Evolutionary conservation across 192 early-diverging fungal genomes (phyloP).

Genomic region (Linnemannia elongata): DNA sequence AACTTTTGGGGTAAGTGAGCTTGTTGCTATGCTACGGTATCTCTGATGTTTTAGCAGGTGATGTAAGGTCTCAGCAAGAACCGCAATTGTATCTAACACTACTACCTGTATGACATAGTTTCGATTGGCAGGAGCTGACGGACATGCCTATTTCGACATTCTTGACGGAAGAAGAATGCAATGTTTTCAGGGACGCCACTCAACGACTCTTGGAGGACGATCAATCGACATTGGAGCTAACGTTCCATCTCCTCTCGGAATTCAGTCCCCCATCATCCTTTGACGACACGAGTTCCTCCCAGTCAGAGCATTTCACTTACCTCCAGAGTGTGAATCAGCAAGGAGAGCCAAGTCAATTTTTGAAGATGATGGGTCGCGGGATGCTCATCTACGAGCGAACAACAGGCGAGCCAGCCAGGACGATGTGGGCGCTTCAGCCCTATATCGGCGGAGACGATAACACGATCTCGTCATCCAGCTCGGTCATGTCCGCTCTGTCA

Average conservation of each 20-base stretch:
- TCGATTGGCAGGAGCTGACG: constrained; percentile 60
- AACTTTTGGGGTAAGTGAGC: constrained; percentile 76
- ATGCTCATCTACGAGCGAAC: constrained; percentile 84
- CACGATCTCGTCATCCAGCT: constrained; percentile 19
- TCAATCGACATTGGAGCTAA: constrained; percentile 75
- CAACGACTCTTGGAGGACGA: constrained; percentile 68
- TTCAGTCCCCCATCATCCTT: constrained; percentile 47
- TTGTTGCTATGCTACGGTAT: not conserved
- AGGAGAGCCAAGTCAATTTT: constrained; percentile 36
- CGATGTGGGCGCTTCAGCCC: constrained; percentile 86
- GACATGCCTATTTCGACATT: constrained; percentile 66
- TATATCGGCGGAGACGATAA: constrained; percentile 34
- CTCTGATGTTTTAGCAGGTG: not conserved
- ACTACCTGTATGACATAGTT: constrained; percentile 47
- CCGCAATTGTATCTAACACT: not conserved
- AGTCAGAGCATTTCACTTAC: constrained; percentile 63
- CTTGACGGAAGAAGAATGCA: constrained; percentile 67
- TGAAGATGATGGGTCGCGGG: constrained; percentile 89
- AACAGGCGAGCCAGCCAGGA: constrained; percentile 73
- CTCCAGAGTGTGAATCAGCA: constrained; percentile 20
- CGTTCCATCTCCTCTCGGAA: constrained; percentile 61
- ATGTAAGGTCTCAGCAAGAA: not conserved
- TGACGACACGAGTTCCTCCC: constrained; percentile 53
- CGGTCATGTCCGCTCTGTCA: constrained; percentile 40
- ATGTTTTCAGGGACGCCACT: constrained; percentile 74